Base-by-base conservation (phyloP, 352 stramenopile species). In the Globisporangium orthogonon region DNA sequence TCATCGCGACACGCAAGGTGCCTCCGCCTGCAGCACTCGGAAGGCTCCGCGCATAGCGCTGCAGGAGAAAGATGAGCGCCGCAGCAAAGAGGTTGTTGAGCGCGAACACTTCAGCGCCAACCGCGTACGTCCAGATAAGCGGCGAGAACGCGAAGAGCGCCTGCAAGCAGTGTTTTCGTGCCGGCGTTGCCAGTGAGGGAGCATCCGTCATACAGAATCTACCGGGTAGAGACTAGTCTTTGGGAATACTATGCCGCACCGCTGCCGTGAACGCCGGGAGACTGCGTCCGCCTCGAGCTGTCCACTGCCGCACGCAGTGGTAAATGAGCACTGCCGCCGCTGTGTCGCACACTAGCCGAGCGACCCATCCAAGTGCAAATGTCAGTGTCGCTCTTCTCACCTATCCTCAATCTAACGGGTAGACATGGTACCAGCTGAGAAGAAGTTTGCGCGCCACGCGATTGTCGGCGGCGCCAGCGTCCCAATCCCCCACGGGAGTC, bases 71-170 rank as follows among this genome's bases (percentile, higher is more conserved):
- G 13, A 94, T 7, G 18, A 98, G 71, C 39, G 84, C 29, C 4
- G 90, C 74, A 9, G 86, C 69, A 35, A 98, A 96, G 1, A 97
- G 63, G 51, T 98, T 98, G 66, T 98, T 98, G n/a, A 98, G 74
- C 5, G 94, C 86, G 68, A 98, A 98, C 13, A 98, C 96, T 76
- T 98, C 96, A 39, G 94, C 87, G 7, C 90, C 87, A 37, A 94
- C 82, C 1, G 90, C 88, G 67, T 98, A 98, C 53, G 93, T 93
- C 96, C 96, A 98, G 10, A 96, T 83, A 18, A 98, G 69, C 28
- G 94, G 91, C 10, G 87, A 97, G 56, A 97, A 97, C n/a, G 89
- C 80, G 61, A 93, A 97, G 3, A 97, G 56, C 17, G 77, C 74
- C 73, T 82, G 73, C 28, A 5, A 52, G 51, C 23, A 46, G 29